Conservation (phyloP, 768 basidiomycete species). For the Termitomyces sp. region DNA sequence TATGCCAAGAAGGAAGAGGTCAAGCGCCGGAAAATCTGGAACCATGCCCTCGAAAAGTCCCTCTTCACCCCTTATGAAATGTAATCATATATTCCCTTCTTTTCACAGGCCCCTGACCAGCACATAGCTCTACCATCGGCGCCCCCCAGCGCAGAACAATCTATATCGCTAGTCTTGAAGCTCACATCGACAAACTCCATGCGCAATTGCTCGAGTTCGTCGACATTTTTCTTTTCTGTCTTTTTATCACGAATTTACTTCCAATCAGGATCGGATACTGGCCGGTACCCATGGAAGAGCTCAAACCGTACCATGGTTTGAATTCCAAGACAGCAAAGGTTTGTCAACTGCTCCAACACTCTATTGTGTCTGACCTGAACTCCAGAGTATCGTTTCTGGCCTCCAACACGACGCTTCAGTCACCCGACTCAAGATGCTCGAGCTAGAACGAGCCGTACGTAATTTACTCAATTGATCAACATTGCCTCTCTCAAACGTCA, state of each 20-base stretch:
- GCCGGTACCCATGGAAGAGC: conserved; percentile 51
- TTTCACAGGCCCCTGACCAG: neutral
- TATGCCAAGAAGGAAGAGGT: conserved; percentile 59
- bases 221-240: neutral
- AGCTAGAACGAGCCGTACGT: conserved; percentile 66
- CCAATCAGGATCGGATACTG: conserved; percentile 40
- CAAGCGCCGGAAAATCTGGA: conserved; percentile 76
- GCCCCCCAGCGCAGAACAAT: conserved; percentile 66
- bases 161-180: conserved; percentile 70
- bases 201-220: conserved; percentile 44
- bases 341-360: neutral
- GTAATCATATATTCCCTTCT: conserved; percentile 25
- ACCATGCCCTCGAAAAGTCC: conserved; percentile 69
- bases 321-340: conserved; percentile 79
- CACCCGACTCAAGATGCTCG: conserved; percentile 58
- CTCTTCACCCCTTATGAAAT: conserved; percentile 66
- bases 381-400: conserved; percentile 69
- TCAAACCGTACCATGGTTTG: conserved; percentile 65
- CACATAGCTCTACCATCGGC: conserved; percentile 56
- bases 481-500: neutral
- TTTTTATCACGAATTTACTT: neutral
- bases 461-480: neutral
- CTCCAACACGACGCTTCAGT: conserved; percentile 63
- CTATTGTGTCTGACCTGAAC: neutral
- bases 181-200: conserved; percentile 67